A percentile compares a stretch with the other conserved stretches of the same genome.
These are phyloP conservation scores for Parathielavia hyrcaniae DNA, from an alignment of 495 filamentous ascomycete genomes.

Conservation along the genomic window DNA sequence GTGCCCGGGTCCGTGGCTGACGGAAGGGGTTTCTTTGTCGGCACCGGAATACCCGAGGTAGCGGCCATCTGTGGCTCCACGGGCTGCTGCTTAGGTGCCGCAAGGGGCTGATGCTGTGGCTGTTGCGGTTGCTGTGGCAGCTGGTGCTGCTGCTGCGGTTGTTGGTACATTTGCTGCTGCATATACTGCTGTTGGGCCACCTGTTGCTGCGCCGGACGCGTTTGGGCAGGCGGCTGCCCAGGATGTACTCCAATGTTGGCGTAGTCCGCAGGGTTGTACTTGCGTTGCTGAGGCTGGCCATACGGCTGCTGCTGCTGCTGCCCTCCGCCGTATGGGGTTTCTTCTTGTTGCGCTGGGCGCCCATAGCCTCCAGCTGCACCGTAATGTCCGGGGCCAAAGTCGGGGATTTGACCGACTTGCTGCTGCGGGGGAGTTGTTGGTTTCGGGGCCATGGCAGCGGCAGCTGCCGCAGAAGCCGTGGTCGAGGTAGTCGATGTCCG, in stretches of 20 bases:
- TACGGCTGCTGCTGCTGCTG: slow-evolving; percentile 46
- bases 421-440: slow-evolving; percentile 27
- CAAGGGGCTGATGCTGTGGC: slow-evolving; percentile 36
- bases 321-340: slow-evolving; percentile 45
- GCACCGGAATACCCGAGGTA: slow-evolving; percentile 33
- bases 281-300: slow-evolving; percentile 47
- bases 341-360: slow-evolving; percentile 31
- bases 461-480: slow-evolving; percentile 44
- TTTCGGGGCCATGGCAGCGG: slow-evolving; percentile 40
- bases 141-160: slow-evolving; percentile 38
- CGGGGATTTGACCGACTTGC: slow-evolving; percentile 28
- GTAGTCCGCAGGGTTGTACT: slow-evolving; percentile 70
- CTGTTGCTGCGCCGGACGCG: slow-evolving; percentile 29
- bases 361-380: slow-evolving; percentile 39
- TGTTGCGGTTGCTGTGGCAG: too few species aligned
- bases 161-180: slow-evolving; percentile 30
- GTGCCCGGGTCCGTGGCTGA: slow-evolving; percentile 57
- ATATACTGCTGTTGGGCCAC: slow-evolving; percentile 23
- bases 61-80: slow-evolving; percentile 26
- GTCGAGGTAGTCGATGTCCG: slow-evolving; percentile 36
- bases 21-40: slow-evolving; percentile 48
- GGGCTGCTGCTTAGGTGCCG: slow-evolving; percentile 38
- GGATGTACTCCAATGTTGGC: slow-evolving; percentile 52
- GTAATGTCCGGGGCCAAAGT: slow-evolving; percentile 36
- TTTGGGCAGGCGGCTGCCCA: slow-evolving; percentile 36